Evolutionary conservation across 352 stramenopile genomes (phyloP).

Genomic region (Globisporangium cederbergense): DNA sequence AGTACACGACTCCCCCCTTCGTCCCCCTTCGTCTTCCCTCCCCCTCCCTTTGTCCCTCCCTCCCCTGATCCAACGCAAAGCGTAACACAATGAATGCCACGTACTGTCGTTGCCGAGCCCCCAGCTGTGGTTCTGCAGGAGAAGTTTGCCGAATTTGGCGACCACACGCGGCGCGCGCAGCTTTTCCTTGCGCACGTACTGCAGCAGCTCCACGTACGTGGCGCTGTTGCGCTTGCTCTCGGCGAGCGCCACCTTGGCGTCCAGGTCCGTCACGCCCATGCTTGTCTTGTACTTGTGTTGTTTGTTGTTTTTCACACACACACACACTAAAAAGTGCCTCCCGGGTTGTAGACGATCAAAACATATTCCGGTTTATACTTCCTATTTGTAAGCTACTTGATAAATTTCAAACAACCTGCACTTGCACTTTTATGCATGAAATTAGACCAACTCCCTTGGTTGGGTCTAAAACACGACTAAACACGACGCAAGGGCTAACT

Average conservation of each 20-base stretch:
- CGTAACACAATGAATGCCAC: background rate
- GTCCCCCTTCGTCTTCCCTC: too few species aligned
- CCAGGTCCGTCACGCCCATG: slow-evolving; percentile 40
- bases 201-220: slow-evolving; percentile 41
- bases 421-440: too few species aligned
- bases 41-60: background rate
- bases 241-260: slow-evolving; percentile 39
- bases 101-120: slow-evolving; percentile 48
- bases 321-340: background rate
- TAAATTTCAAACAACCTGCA: too few species aligned
- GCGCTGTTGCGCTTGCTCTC: slow-evolving; percentile 29
- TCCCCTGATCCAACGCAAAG: slow-evolving; percentile 5
- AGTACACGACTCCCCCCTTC: background rate
- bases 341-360: background rate
- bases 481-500: too few species aligned
- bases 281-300: background rate
- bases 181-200: slow-evolving; percentile 60
- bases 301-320: background rate
- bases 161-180: slow-evolving; percentile 38
- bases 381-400: too few species aligned
- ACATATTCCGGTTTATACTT: background rate
- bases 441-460: too few species aligned
- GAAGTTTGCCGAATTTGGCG: slow-evolving; percentile 32
- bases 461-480: too few species aligned
- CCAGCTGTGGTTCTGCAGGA: slow-evolving; percentile 54